Base-by-base conservation (phyloP, 2,329 filamentous ascomycete genomes). In the Mariannaea elegans region DNA sequence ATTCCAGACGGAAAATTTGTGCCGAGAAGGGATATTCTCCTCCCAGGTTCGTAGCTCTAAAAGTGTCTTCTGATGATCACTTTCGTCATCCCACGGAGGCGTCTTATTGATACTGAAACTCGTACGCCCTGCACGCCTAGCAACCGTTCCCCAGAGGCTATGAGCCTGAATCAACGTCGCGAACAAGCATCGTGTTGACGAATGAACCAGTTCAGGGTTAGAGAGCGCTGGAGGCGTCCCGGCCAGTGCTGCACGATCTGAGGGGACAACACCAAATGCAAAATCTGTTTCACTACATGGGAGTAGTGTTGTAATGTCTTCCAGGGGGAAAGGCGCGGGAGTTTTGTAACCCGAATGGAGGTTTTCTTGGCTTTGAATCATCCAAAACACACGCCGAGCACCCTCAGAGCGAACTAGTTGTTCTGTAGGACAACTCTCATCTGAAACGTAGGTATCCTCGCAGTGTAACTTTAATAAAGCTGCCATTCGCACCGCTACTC, bases 251-350 rank as follows among this genome's bases (percentile, higher is more conserved):
- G 74, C 73, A 1, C 76, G 65, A 7, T 69, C 64, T 2, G 49
- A 19, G 4, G 75, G 73, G 3, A 65, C 36, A 5, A 64, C 31
- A 3, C 75, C 76, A 54, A 78, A 78, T 3, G 74, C 71, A 52
- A 78, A 78, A 41, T 77, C 76, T 16, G 65, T 63, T 63, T 78
- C 76, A 21, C 74, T 68, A 53, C 75, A 77, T 2, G 76, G 76
- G 2, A 78, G 67, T 6, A 74, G 63, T 2, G 71, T 72, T 2
- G 76, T 77, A 53, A 77, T 76, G 50, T 77, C 76, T 24, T 67
- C 63, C 2, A 71, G 56, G 1, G 73, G 70, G 56, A 78, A 78
- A 0, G 75, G 66, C 0, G 67, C 64, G 0, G 75, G 74, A 1
- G 72, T 71, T 42, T 70, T 72, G 52, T 72, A 71, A 2, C 74